A percentile compares a stretch with the other conserved stretches of the same genome.
Evolutionary conservation across 169 alveolate species (phyloP).

Genomic region (Plasmodium knowlesi): DNA sequence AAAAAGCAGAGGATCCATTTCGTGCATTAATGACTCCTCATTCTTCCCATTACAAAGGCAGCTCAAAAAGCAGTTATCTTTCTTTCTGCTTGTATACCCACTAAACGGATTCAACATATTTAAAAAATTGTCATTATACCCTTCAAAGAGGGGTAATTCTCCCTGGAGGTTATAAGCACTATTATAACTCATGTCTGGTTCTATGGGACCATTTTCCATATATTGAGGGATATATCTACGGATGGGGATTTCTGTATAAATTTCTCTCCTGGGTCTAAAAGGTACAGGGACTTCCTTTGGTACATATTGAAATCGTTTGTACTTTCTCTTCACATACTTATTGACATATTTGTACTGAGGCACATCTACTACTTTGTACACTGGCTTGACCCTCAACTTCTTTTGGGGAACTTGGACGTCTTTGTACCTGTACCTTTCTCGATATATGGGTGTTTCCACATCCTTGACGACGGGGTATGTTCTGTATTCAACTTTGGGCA

Average conservation of each 20-base stretch:
- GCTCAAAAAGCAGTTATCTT: slow-evolving; percentile 25
- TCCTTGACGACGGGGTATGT: slow-evolving; percentile 62
- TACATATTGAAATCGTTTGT: slow-evolving; percentile 54
- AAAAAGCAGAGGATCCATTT: slow-evolving; percentile 13
- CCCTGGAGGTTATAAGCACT: slow-evolving; percentile 10
- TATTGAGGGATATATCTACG: slow-evolving; percentile 71
- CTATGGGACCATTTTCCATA: background rate
- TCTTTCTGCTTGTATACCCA: background rate
- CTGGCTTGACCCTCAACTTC: slow-evolving; percentile 47
- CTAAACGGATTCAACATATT: slow-evolving; percentile 62
- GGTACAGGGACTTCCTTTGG: slow-evolving; percentile 74
- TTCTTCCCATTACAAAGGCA: slow-evolving; percentile 41
- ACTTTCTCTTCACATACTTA: slow-evolving; percentile 65
- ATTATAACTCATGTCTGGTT: background rate
- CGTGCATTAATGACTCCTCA: slow-evolving; percentile 11
- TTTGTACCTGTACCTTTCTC: slow-evolving; percentile 61
- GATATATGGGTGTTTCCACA: slow-evolving; percentile 60
- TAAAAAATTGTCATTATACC: slow-evolving; percentile 37
- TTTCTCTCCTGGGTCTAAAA: slow-evolving; percentile 76
- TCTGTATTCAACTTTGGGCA: slow-evolving; percentile 65
- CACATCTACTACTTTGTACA: slow-evolving; percentile 66
- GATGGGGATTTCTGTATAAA: slow-evolving; percentile 62
- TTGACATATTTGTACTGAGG: slow-evolving; percentile 61
- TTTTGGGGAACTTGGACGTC: slow-evolving; percentile 65
- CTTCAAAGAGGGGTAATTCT: slow-evolving; percentile 64